Percentiles rank a stretch among this genome's conserved stretches.
Evolutionary conservation across 805 yeast species (phyloP).

Genomic region (Nakazawaea anatomiae): DNA sequence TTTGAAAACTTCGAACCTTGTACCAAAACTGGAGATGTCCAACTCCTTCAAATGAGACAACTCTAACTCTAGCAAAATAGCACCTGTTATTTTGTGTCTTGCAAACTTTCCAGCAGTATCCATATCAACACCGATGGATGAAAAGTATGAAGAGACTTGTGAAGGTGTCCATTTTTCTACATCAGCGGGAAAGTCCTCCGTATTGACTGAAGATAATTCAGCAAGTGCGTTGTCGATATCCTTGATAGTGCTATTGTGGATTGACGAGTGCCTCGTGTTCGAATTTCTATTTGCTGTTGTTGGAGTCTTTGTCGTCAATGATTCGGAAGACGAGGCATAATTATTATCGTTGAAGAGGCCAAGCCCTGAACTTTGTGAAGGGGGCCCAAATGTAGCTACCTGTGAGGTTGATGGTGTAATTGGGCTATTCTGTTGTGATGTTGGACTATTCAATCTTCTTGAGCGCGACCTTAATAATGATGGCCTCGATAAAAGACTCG

Average conservation of each 20-base stretch:
- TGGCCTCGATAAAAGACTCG: slow-evolving; percentile 26
- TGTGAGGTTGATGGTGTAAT: slow-evolving; percentile 14
- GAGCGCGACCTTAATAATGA: slow-evolving; percentile 53
- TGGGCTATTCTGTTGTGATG: slow-evolving; percentile 8
- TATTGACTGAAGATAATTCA: slow-evolving; percentile 32
- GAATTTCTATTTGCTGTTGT: not conserved
- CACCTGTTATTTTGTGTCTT: slow-evolving; percentile 85
- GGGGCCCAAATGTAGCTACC: not conserved
- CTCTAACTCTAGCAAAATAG: slow-evolving; percentile 79
- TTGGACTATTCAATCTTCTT: slow-evolving; percentile 34
- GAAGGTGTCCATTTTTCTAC: slow-evolving; percentile 75
- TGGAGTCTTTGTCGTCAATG: not conserved
- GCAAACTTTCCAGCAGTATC: slow-evolving; percentile 75
- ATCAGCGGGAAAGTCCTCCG: slow-evolving; percentile 17
- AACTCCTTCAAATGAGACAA: slow-evolving; percentile 83
- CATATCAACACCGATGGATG: slow-evolving; percentile 64
- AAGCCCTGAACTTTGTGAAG: not conserved
- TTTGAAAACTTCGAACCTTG: slow-evolving; percentile 85
- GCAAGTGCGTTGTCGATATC: slow-evolving; percentile 71
- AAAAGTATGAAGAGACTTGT: slow-evolving; percentile 77
- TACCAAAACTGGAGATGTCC: slow-evolving; percentile 90
- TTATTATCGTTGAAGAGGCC: not conserved
- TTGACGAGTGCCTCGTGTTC: slow-evolving; percentile 28
- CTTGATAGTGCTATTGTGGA: slow-evolving; percentile 46
- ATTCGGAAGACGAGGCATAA: not conserved